Base-by-base conservation (phyloP, 495 filamentous ascomycete genomes). In the Bacidia gigantensis region DNA sequence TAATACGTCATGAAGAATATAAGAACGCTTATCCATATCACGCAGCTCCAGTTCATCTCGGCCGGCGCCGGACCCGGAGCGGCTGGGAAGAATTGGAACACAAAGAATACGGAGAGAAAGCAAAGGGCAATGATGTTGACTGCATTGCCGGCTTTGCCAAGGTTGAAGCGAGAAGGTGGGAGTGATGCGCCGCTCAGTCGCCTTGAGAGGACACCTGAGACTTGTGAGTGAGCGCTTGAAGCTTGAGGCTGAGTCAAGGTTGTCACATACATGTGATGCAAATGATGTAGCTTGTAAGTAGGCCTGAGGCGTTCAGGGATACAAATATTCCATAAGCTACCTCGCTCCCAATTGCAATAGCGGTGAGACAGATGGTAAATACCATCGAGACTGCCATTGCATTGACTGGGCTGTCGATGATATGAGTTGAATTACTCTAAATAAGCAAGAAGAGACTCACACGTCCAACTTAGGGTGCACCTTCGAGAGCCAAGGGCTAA, bases 61-160 rank as follows among this genome's bases (percentile, higher is more conserved):
- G 45, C 51, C 17, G 63, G 46, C 20, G 29, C 56, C 11, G 66
- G 66, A 35, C 61, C 55, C 20, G 66, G 57, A 20, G 46, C 54
- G n/a, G 57, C 46, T 3, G 69, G 67, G 54, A 69, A 69, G 60
- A 71, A 70, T 7, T 63, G 62, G 54, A 70, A 66, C 35, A 68
- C 46, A 47, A 65, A 70, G 9, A 62, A 58, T 17, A 72, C 55
- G 11, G 58, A 24, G 25, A 68, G 54, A 47, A 72, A 71, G 40
- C 58, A 55, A 9, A 70, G 52, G 11, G 67, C 64, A 46, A 64
- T 55, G 1, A 68, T 53, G 53, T 75, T 75, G 39, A 68, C 45
- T 1, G 60, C 42, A 2, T 69, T 56, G 18, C 70, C 69, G n/a
- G 49, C 55, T 51, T 54, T 56, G 2, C 71, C 69, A 3, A 74